These are phyloP conservation scores for Trichoderma parareesei DNA, from an alignment of 495 filamentous ascomycete species.

Conservation along the genomic window DNA sequence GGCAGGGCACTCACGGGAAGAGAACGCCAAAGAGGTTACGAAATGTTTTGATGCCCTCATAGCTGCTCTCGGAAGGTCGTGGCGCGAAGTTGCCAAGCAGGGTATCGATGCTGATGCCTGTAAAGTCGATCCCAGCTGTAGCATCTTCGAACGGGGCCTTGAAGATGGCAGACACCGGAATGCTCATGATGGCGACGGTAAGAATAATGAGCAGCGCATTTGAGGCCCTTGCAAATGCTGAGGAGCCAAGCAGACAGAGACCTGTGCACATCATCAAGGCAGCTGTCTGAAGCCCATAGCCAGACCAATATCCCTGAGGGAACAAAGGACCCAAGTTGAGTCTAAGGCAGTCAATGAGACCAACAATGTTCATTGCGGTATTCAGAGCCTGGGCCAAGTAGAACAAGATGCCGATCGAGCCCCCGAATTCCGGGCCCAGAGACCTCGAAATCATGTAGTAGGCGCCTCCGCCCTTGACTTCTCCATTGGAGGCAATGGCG, in stretches of 20 bases:
- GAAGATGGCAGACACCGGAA: slow-evolving; percentile 65
- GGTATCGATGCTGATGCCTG: slow-evolving; percentile 61
- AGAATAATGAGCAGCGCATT: slow-evolving; percentile 71
- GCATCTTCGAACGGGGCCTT: slow-evolving; percentile 57
- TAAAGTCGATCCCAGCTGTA: slow-evolving; percentile 60
- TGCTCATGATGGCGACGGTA: slow-evolving; percentile 68
- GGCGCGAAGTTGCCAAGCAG: slow-evolving; percentile 66
- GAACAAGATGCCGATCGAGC: slow-evolving; percentile 85
- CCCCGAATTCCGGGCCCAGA: slow-evolving; percentile 81
- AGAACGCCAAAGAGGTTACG: slow-evolving; percentile 81
- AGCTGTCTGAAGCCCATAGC: slow-evolving; percentile 69
- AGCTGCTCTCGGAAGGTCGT: slow-evolving; percentile 24
- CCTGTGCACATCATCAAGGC: slow-evolving; percentile 66
- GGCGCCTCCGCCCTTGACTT: slow-evolving; percentile 78
- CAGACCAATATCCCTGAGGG: slow-evolving; percentile 64
- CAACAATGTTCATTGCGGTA: slow-evolving; percentile 82
- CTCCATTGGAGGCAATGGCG: slow-evolving; percentile 84
- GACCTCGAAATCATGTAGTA: slow-evolving; percentile 87
- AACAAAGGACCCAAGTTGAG: slow-evolving; percentile 70
- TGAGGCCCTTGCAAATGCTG: slow-evolving; percentile 71
- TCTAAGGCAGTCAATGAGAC: slow-evolving; percentile 73
- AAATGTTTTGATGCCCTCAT: slow-evolving; percentile 61
- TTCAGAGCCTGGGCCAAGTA: slow-evolving; percentile 80
- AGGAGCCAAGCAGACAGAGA: slow-evolving; percentile 73
- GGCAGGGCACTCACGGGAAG: slow-evolving; percentile 47